Percentiles rank a stretch among this genome's conserved stretches.
Evolutionary conservation across 2,329 filamentous ascomycete species (phyloP).

Genomic region (Claviceps sp.): DNA sequence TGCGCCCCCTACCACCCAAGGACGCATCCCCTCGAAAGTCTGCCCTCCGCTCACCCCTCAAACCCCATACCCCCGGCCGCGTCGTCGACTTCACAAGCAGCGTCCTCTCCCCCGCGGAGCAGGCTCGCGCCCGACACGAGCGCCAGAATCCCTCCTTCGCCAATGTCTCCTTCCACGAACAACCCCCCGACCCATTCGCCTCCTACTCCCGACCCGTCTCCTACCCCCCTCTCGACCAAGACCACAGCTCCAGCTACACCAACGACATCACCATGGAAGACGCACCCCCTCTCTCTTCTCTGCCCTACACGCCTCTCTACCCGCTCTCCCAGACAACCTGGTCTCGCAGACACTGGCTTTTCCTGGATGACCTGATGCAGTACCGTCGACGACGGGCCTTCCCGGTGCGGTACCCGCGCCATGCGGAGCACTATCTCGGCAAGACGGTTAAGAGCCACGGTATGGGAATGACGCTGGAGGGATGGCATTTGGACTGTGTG

Average conservation of each 20-base stretch:
- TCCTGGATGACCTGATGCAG: conserved; percentile 37
- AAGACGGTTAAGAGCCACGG: conserved; percentile 34
- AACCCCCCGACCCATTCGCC: not conserved
- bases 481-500: conserved; percentile 45
- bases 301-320: conserved; percentile 1
- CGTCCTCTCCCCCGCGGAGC: conserved; percentile 31
- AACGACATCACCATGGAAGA: conserved; percentile 16
- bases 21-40: conserved; percentile 44
- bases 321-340: conserved; percentile 30
- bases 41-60: conserved; percentile 41
- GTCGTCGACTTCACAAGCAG: conserved; percentile 45
- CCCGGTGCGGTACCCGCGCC: conserved; percentile 14
- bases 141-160: conserved; percentile 15
- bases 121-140: conserved; percentile 22
- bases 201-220: not conserved
- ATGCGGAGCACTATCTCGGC: conserved; percentile 28
- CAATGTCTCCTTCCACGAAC: not conserved
- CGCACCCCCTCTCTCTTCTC: conserved; percentile 10
- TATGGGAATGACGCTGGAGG: conserved; percentile 32
- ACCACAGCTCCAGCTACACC: conserved; percentile 13
- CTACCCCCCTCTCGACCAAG: conserved; percentile 2
- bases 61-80: conserved; percentile 42
- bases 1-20: conserved; percentile 35
- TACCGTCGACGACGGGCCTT: conserved; percentile 30
- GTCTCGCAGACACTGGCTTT: conserved; percentile 39